Evolutionary conservation across 2,329 filamentous ascomycete species (phyloP).

Genomic region (Epichloe sylvatica): DNA sequence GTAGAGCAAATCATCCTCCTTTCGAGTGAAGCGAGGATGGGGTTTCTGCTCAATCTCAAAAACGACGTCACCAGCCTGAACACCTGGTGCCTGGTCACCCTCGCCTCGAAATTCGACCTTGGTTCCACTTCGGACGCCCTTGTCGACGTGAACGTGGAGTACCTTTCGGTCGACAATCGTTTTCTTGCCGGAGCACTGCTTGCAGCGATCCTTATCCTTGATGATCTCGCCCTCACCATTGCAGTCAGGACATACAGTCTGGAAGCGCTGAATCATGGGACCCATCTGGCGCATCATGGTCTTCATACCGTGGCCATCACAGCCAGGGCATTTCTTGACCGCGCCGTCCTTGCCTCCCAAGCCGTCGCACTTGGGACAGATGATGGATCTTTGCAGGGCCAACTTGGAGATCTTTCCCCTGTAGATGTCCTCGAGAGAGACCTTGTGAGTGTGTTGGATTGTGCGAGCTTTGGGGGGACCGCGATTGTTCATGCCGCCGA

Average conservation of each 20-base stretch:
- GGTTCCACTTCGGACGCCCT: slow-evolving; percentile 82
- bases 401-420: slow-evolving; percentile 95
- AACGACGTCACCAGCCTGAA: slow-evolving; percentile 87
- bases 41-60: slow-evolving; percentile 99
- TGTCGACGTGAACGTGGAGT: slow-evolving; percentile 93
- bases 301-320: slow-evolving; percentile 95
- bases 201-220: slow-evolving; percentile 95
- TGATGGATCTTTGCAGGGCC: slow-evolving; percentile 90
- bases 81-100: slow-evolving; percentile 87
- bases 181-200: slow-evolving; percentile 94
- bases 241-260: slow-evolving; percentile 96
- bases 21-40: slow-evolving; percentile 87
- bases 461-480: slow-evolving; percentile 83
- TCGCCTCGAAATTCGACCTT: slow-evolving; percentile 96
- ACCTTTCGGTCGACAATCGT: slow-evolving; percentile 95
- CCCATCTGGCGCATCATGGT: slow-evolving; percentile 99
- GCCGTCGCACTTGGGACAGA: slow-evolving; percentile 89
- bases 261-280: slow-evolving; percentile 99
- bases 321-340: slow-evolving; percentile 84
- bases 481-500: slow-evolving; percentile 58
- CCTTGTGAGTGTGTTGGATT: slow-evolving; percentile 97
- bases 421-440: slow-evolving; percentile 95
- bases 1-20: slow-evolving; percentile 92
- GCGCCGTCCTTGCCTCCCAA: slow-evolving; percentile 93
- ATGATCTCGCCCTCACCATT: slow-evolving; percentile 95